Evolutionary conservation across 331 rosid species (phyloP).

Genomic region (Malus hybrid): DNA sequence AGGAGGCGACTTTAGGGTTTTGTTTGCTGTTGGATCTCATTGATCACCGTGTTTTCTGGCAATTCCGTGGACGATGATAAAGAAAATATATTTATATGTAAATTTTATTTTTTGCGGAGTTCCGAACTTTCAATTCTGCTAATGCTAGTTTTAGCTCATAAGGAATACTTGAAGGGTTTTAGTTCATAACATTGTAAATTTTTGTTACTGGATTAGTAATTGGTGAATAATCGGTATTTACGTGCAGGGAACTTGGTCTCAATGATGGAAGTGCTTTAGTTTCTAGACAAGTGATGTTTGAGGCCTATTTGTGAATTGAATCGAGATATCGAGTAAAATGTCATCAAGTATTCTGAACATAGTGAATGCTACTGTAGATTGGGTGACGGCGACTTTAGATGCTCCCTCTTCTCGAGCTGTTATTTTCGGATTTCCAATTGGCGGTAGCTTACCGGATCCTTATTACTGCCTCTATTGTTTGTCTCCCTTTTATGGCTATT

Average conservation of each 20-base stretch:
- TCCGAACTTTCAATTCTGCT: not conserved
- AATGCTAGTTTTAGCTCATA: not conserved
- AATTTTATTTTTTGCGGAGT: not conserved
- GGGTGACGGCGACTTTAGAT: conserved; percentile 56
- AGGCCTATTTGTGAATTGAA: conserved; percentile 3
- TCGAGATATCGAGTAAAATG: conserved; percentile 34
- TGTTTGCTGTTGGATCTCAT: not conserved
- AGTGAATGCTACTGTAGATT: conserved; percentile 43
- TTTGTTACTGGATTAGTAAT: no score
- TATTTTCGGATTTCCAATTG: conserved; percentile 74
- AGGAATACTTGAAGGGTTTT: not conserved
- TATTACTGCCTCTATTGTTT: not conserved
- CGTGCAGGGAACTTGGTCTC: conserved; percentile 11
- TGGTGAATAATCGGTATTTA: not conserved
- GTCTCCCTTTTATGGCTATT: not conserved
- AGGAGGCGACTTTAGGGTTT: not conserved
- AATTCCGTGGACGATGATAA: not conserved
- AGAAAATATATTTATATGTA: not conserved
- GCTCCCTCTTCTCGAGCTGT: conserved; percentile 88
- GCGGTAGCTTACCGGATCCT: conserved; percentile 50
- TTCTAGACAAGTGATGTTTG: conserved; percentile 1
- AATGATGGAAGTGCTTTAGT: not conserved
- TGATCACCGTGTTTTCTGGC: not conserved
- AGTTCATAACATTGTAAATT: not conserved
- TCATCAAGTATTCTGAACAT: conserved; percentile 38